Base-by-base conservation (phyloP, 192 early-diverging fungal species). In the Chytriomyces confervae region DNA sequence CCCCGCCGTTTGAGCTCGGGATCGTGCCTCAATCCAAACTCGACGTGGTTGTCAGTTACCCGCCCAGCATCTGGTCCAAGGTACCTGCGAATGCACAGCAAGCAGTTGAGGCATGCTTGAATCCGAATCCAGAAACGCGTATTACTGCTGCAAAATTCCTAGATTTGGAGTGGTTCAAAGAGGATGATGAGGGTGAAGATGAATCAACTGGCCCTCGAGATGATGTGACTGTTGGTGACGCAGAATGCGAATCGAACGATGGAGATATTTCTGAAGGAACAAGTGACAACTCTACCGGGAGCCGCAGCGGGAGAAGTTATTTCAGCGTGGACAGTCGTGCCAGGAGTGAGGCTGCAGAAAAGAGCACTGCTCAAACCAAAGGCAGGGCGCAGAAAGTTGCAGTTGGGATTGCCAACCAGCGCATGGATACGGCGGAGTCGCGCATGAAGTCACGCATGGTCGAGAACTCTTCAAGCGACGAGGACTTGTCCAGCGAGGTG, bases 41-140 rank as follows among this genome's bases (percentile, higher is more conserved):
- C 83, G 96, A 96, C 82, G 93, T 98, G 9, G 90, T 92, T 1
- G 86, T 90, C 80, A 88, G 90, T 43, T 98, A 95, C 69, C 84
- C 95, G 46, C 90, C 89, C 63, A 94, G 94, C 47, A 95, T 95
- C 94, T 98, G 97, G 97, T 93, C 95, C 83, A 79, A 89, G n/a
- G 93, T 98, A 43, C 91, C 91, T 20, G 76, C 48, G 45, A 74
- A 80, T 67, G 92, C 89, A n/a, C 77, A 86, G 57, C 79, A 89
- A 23, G 65, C 88, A 6, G 72, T 91, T 57, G 57, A 13, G 61
- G 70, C 29, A 50, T 91, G 65, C 65, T 88, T 77, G 79, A 79
- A 48, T 83, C 86, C 44, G 79, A 89, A 68, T 79, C 87, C 36
- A 69, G 68, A 10, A 62, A 82, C 29, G 1, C 53, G 57, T 69